Conservation (phyloP, 2,329 filamentous ascomycete genomes). For the Fusarium dlaminii region DNA sequence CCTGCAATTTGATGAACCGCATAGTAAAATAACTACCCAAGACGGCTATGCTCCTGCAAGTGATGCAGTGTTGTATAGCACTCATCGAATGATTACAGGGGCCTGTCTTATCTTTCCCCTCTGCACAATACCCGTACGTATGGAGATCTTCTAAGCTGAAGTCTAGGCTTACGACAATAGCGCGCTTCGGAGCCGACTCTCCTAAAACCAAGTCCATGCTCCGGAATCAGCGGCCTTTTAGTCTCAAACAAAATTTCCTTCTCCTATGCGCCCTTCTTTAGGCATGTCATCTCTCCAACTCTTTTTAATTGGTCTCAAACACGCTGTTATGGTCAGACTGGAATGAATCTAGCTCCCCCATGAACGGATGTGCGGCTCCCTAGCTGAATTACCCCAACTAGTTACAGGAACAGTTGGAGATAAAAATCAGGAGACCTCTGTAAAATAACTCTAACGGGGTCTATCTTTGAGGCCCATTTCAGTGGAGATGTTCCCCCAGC, state of each 20-base stretch:
- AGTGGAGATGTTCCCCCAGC: not conserved
- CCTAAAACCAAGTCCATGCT: not conserved
- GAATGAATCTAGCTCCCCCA: not conserved
- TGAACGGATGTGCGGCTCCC: slow-evolving; percentile 7
- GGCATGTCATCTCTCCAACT: not conserved
- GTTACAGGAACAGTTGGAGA: not conserved
- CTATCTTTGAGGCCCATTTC: not conserved
- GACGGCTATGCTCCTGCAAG: not conserved
- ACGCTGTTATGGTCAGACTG: slow-evolving; percentile 5
- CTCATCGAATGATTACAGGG: not conserved
- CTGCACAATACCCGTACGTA: not conserved
- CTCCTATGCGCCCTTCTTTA: not conserved
- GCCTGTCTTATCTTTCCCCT: not conserved
- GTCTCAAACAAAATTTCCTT: not conserved
- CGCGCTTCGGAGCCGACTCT: slow-evolving; percentile 5
- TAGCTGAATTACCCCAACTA: slow-evolving; percentile 1
- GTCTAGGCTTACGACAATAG: not conserved
- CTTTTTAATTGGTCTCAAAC: not conserved
- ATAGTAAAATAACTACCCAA: not conserved
- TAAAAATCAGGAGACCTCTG: not conserved
- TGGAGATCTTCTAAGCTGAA: not conserved
- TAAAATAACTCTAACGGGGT: not conserved
- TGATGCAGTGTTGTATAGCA: not conserved
- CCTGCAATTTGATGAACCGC: not conserved
- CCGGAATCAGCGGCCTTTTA: slow-evolving; percentile 14